Evolutionary conservation across 2,329 filamentous ascomycete species (phyloP).

Genomic region (Fusarium circinatum): DNA sequence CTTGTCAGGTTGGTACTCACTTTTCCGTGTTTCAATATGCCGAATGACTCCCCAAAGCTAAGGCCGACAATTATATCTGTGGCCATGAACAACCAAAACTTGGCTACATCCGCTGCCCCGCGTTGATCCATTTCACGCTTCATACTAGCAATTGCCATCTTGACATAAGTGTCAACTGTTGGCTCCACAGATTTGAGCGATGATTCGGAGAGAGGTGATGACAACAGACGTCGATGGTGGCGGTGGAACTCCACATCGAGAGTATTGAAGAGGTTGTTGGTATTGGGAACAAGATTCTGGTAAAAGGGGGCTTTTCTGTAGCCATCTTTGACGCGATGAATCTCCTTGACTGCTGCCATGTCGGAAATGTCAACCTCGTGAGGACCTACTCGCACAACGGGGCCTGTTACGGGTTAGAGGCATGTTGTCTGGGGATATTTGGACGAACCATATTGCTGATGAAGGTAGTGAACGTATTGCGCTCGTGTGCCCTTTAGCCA

Average conservation of each 20-base stretch:
- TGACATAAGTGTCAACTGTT: neutral
- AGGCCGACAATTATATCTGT: neutral
- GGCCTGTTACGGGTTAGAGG: neutral
- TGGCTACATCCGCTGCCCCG: neutral
- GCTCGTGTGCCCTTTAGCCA: neutral
- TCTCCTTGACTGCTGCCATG: neutral
- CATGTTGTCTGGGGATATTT: accelerated
- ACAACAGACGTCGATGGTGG: neutral
- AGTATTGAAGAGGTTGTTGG: neutral
- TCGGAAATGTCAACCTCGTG: neutral
- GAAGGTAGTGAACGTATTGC: neutral
- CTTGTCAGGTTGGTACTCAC: accelerated
- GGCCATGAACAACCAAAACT: neutral
- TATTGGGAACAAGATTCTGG: neutral
- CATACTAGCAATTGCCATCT: neutral
- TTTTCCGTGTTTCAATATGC: neutral
- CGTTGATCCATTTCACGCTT: neutral
- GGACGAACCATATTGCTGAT: neutral
- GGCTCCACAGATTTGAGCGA: neutral
- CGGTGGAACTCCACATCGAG: neutral
- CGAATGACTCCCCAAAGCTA: neutral
- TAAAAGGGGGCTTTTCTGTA: neutral
- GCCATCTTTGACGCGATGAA: neutral
- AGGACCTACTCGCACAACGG: neutral
- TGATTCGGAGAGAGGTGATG: neutral